Percentiles rank a stretch among this genome's conserved stretches.
phyloP scores from a whole-genome alignment of 2,329 filamentous ascomycete genomes.

The Thyridium curvatum region DNA sequence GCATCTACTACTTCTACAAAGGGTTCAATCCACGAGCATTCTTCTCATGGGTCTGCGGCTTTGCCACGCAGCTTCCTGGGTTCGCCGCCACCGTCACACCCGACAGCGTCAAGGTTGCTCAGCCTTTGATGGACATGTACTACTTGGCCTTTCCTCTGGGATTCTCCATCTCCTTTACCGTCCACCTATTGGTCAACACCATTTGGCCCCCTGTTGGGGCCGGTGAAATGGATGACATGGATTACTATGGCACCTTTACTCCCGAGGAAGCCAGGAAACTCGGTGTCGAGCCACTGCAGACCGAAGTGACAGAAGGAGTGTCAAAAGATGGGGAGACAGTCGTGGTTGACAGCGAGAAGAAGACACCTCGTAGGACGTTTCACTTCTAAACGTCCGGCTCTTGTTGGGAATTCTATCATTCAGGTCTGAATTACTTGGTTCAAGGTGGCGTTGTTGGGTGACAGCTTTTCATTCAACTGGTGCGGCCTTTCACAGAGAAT shows the following conservation, averaged over 20 bases:
- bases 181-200: slow-evolving; percentile 19
- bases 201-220: slow-evolving; percentile 30
- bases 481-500: too few relatives aligned
- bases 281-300: too few relatives aligned
- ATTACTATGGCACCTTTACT: slow-evolving; percentile 39
- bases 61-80: slow-evolving; percentile 27
- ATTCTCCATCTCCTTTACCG: slow-evolving; percentile 9
- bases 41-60: slow-evolving; percentile 33
- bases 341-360: too few relatives aligned
- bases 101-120: neutral
- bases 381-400: too few relatives aligned
- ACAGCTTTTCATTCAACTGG: too few relatives aligned
- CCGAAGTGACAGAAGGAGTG: too few relatives aligned
- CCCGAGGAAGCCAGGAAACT: slow-evolving; percentile 24
- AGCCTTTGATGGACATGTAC: slow-evolving; percentile 29
- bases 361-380: too few relatives aligned
- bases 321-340: too few relatives aligned
- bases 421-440: too few relatives aligned
- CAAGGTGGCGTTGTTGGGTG: too few relatives aligned
- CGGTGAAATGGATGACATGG: slow-evolving; percentile 34
- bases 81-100: slow-evolving; percentile 4
- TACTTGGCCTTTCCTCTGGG: slow-evolving; percentile 40
- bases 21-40: slow-evolving; percentile 6
- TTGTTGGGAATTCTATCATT: too few relatives aligned
- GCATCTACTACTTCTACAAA: slow-evolving; percentile 6